phyloP scores from a whole-genome alignment of 1,284 basidiomycete species.

The Ustilago vetiveriae region DNA sequence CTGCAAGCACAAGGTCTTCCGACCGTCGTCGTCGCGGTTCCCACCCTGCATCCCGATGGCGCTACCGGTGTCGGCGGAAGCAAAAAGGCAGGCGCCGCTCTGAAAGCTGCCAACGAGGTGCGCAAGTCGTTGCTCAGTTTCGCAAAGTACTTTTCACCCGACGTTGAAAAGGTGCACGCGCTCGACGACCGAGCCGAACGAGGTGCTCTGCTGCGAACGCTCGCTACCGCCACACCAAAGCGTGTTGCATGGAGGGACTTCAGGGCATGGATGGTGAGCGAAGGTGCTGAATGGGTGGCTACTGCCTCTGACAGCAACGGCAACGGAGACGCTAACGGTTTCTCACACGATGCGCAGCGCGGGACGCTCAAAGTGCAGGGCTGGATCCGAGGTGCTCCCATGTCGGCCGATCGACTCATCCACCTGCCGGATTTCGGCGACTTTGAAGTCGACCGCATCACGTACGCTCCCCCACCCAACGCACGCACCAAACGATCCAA shows the following conservation, averaged over 20 bases:
- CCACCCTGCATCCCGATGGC: constrained; percentile 47
- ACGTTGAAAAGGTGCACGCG: constrained; percentile 74
- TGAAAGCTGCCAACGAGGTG: constrained; percentile 59
- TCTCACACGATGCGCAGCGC: constrained; percentile 46
- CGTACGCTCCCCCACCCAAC: constrained; percentile 48
- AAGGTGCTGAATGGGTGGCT: constrained; percentile 69
- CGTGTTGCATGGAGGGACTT: constrained; percentile 84
- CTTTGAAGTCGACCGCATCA: constrained; percentile 82
- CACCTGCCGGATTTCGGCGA: constrained; percentile 91
- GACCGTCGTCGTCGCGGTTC: constrained; percentile 77
- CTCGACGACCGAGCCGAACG: constrained; percentile 75
- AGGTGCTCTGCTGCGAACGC: constrained; percentile 72
- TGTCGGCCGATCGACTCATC: constrained; percentile 86
- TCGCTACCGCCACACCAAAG: constrained; percentile 64
- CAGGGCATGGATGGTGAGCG: constrained; percentile 81
- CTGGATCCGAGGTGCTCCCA: constrained; percentile 79
- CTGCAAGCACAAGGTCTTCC: constrained; percentile 74
- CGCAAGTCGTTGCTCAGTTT: constrained; percentile 69
- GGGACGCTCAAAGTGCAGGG: constrained; percentile 80
- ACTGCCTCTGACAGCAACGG: constrained; percentile 69
- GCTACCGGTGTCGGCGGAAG: constrained; percentile 40
- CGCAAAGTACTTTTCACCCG: constrained; percentile 91
- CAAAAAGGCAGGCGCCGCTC: constrained; percentile 48
- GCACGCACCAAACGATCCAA: constrained; percentile 34
- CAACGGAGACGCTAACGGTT: constrained; percentile 51